phyloP scores from a whole-genome alignment of 164 flowering plant species.

The Malania oleifera region DNA sequence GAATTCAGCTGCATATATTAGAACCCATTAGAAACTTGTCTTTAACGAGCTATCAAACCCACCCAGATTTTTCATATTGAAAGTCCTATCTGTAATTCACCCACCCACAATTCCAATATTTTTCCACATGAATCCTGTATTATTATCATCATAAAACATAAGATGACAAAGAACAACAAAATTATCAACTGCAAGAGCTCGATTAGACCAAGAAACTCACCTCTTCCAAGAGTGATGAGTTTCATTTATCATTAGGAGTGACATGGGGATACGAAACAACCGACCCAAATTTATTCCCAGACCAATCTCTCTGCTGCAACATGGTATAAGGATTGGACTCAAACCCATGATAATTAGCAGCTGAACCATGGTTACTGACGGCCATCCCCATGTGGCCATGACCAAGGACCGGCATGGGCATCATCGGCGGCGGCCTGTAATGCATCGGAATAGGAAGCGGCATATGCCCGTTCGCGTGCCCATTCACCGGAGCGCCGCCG shows the following conservation, averaged over 20 bases:
- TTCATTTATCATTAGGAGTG: slow-evolving; percentile 31
- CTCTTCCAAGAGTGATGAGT: slow-evolving; percentile 4
- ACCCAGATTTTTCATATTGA: too few relatives aligned
- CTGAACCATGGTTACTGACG: slow-evolving; percentile 4
- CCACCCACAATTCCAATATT: background rate
- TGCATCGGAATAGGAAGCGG: slow-evolving; percentile 42
- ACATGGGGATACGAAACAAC: slow-evolving; percentile 26
- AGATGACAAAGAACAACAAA: slow-evolving; percentile 2
- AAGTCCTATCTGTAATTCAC: background rate
- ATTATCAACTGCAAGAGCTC: slow-evolving; percentile 2
- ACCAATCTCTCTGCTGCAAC: slow-evolving; percentile 54
- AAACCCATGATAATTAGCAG: slow-evolving; percentile 28
- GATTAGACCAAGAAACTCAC: slow-evolving; percentile 17
- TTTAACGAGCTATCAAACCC: too few relatives aligned
- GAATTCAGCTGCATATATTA: too few relatives aligned
- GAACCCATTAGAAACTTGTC: too few relatives aligned
- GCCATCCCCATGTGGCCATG: slow-evolving; percentile 41
- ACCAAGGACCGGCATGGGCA: slow-evolving; percentile 28
- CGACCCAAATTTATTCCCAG: slow-evolving; percentile 38
- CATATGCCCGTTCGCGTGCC: slow-evolving; percentile 20
- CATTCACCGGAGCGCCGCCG: slow-evolving; percentile 8
- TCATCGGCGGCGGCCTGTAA: slow-evolving; percentile 29
- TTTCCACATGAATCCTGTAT: background rate
- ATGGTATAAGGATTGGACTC: slow-evolving; percentile 33
- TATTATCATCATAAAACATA: background rate